Evolutionary conservation across 208 protist genomes (phyloP).

Genomic region (Crithidia mellificae): DNA sequence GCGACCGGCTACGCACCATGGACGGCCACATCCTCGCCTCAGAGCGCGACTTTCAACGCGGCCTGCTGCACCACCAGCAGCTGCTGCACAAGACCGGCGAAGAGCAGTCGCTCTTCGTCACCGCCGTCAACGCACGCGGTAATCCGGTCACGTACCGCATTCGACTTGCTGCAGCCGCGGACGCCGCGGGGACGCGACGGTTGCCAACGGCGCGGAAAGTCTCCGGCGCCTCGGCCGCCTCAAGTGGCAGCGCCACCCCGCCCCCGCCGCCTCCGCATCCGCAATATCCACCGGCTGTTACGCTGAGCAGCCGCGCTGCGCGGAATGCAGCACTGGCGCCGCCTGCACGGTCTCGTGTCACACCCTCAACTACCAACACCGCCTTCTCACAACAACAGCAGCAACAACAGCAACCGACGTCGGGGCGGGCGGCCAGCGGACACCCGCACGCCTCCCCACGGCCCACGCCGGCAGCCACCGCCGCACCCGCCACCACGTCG

Average conservation of each 20-base stretch:
- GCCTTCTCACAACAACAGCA: neutral
- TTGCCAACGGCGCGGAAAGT: neutral
- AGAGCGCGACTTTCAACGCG: conserved; percentile 9
- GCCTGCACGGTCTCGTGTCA: neutral
- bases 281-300: neutral
- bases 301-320: neutral
- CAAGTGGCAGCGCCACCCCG: neutral
- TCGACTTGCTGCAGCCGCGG: conserved; percentile 13
- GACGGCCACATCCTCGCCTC: conserved; percentile 24
- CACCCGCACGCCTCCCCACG: neutral
- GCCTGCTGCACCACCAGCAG: conserved; percentile 19
- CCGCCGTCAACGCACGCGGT: conserved; percentile 19
- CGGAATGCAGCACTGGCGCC: neutral
- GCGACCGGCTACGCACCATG: conserved; percentile 34
- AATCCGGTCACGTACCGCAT: conserved; percentile 28
- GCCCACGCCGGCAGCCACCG: neutral
- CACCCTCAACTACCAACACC: neutral
- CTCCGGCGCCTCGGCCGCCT: neutral
- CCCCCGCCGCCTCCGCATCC: neutral
- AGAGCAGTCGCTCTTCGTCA: conserved; percentile 22
- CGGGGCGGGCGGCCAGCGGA: neutral
- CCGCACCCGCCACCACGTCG: neutral
- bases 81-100: neutral
- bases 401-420: conserved; percentile 8
- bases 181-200: neutral